Evolutionary conservation across 140 eudicot species (phyloP).

Genomic region (Senecio squalidus): DNA sequence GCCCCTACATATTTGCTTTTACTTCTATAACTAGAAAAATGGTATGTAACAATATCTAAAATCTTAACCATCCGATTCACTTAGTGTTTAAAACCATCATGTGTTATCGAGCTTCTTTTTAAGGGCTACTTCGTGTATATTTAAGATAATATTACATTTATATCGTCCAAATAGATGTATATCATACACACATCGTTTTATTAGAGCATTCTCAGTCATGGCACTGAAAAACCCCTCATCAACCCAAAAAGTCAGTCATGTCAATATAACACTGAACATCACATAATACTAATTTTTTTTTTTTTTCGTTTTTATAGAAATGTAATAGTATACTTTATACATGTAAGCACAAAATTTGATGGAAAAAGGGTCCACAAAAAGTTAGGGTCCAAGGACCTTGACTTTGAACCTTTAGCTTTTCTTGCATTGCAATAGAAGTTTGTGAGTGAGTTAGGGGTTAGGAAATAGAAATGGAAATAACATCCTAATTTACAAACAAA

Average conservation of each 20-base stretch:
- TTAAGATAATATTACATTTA: neutral
- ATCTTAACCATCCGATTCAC: no score
- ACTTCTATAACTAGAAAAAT: conserved; percentile 17
- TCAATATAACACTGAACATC: no score
- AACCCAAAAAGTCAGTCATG: no score
- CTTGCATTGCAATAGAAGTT: conserved; percentile 37
- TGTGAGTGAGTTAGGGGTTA: conserved; percentile 23
- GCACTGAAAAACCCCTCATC: no score
- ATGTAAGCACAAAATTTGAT: conserved; percentile 16
- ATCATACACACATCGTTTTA: conserved; percentile 10
- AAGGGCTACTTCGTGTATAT: neutral
- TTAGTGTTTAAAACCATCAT: no score
- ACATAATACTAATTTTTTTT: conserved; percentile 1
- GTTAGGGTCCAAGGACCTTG: conserved; percentile 31
- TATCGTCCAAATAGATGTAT: no score
- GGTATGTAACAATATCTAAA: conserved; percentile 13
- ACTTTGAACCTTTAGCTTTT: conserved; percentile 29
- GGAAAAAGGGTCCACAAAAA: conserved; percentile 22
- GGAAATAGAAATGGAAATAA: conserved; percentile 7
- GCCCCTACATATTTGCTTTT: conserved; percentile 17
- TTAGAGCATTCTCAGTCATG: conserved; percentile 4
- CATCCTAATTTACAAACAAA: conserved; percentile 8
- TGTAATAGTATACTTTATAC: conserved; percentile 10
- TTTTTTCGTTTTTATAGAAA: conserved; percentile 6
- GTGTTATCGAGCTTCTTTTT: neutral